Evolutionary conservation across 2,329 filamentous ascomycete species (phyloP), one percentile per base, ranked within the genome.

Genomic region (Simplicillium sp.): DNA sequence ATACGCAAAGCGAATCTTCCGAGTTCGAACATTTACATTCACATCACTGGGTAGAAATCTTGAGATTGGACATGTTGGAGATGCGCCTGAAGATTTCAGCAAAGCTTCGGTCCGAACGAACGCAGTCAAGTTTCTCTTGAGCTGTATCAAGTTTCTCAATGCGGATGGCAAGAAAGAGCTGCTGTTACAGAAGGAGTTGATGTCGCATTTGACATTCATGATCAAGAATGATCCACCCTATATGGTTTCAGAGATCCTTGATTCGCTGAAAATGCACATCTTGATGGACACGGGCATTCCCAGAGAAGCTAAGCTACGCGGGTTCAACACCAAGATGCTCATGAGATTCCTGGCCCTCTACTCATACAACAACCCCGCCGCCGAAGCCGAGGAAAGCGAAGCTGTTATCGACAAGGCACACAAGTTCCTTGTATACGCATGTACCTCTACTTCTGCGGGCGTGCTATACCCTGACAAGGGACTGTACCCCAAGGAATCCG

Each of bases 71-170:
- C 69, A 75, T 48, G 56, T 69, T 1, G 73, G 77, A 36, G 71
- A 79, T 28, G 50, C 45, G 3, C 63, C 73, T 3, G 83, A 85
- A 50, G 81, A 87, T 42, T 62, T 67, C 6, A 74, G 77, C 46
- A 83, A 80, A 51, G 84, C 88, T 2, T 89, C 88, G 7, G 74
- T 95, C 14, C 75, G 92, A 40, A 87, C 86, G 2, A 87, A 89
- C 54, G 84, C 89, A 8, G 73, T 94, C 40, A 77, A 83, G 33
- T 89, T 95, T 58, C 67, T 96, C 29, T 64, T 96, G 44, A 79
- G 82, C 17, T 81, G 87, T 47, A 66, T 98, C 46, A 86, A 80
- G 53, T 85, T 87, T 50, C 74, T 96, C 42, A 80, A 85, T 46
- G 69, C 80, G 5, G 78, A 84, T 45, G 81, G 82, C 12, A 94